phyloP scores from a whole-genome alignment of 2,329 filamentous ascomycete species.

The Verticillium nonalfalfae region DNA sequence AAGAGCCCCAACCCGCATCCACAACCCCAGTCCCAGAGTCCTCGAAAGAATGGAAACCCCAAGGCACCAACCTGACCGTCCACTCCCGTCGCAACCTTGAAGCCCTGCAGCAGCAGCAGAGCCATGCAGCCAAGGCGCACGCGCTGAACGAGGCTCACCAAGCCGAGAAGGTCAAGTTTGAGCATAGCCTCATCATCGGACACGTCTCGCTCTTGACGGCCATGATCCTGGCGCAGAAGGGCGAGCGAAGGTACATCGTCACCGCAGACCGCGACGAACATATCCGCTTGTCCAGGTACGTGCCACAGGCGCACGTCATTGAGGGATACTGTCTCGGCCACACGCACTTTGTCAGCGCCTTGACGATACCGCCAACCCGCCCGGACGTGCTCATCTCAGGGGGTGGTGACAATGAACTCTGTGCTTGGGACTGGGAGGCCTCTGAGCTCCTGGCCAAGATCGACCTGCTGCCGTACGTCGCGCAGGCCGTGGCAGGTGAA shows the following conservation, averaged over 20 bases:
- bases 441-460: constrained; percentile 47
- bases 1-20: constrained; percentile 7
- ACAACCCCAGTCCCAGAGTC: constrained; percentile 14
- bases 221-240: constrained; percentile 46
- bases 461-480: constrained; percentile 37
- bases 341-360: constrained; percentile 71
- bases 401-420: constrained; percentile 74
- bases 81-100: constrained; percentile 58
- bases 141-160: constrained; percentile 19
- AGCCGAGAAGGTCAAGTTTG: constrained; percentile 48
- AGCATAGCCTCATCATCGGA: constrained; percentile 74
- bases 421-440: constrained; percentile 75
- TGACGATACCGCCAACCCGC: constrained; percentile 56
- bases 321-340: constrained; percentile 88
- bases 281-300: constrained; percentile 77
- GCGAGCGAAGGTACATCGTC: constrained; percentile 41
- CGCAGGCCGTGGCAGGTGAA: constrained; percentile 23
- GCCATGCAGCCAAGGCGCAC: constrained; percentile 29
- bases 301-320: constrained; percentile 80
- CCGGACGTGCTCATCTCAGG: constrained; percentile 71
- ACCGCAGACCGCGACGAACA: constrained; percentile 60
- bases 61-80: constrained; percentile 54
- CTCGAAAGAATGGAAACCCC: constrained; percentile 33
- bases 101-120: constrained; percentile 53
- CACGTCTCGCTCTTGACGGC: constrained; percentile 95